These are phyloP conservation scores for Straminergon stramineum DNA, from an alignment of 225 moss, liverwort and hornwort genomes.

Conservation along the genomic window DNA sequence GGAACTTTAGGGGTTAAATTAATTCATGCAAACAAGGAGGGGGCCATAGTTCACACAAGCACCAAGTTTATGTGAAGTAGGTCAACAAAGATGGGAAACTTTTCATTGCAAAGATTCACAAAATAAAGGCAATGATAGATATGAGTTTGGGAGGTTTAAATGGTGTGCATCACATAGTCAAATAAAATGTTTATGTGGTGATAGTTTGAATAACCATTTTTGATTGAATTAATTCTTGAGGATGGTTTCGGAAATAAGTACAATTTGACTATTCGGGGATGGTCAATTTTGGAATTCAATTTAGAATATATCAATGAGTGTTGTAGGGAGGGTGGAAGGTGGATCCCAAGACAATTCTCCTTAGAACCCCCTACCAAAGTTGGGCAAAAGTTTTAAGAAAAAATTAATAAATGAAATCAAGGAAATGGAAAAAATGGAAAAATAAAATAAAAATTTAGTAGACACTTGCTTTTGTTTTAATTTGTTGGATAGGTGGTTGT, in stretches of 20 bases:
- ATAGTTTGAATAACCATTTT: not conserved
- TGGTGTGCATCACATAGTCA: not conserved
- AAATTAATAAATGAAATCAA: not conserved
- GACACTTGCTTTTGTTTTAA: not conserved
- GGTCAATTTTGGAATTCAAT: not conserved
- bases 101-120: not conserved
- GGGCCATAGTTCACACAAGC: no score
- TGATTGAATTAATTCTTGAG: not conserved
- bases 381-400: not conserved
- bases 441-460: not conserved
- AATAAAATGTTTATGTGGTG: not conserved
- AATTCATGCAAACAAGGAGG: no score
- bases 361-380: not conserved
- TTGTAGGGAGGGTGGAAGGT: no score
- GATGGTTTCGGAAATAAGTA: not conserved
- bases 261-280: not conserved
- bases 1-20: no score
- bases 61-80: not conserved
- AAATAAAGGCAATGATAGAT: not conserved
- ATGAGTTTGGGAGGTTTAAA: not conserved
- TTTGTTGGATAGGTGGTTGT: not conserved
- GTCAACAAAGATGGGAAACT: not conserved
- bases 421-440: not conserved
- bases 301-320: accelerated
- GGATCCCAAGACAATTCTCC: accelerated